These are phyloP conservation scores for Begonia masoniana DNA, from an alignment of 306 rosid genomes.

Conservation along the genomic window DNA sequence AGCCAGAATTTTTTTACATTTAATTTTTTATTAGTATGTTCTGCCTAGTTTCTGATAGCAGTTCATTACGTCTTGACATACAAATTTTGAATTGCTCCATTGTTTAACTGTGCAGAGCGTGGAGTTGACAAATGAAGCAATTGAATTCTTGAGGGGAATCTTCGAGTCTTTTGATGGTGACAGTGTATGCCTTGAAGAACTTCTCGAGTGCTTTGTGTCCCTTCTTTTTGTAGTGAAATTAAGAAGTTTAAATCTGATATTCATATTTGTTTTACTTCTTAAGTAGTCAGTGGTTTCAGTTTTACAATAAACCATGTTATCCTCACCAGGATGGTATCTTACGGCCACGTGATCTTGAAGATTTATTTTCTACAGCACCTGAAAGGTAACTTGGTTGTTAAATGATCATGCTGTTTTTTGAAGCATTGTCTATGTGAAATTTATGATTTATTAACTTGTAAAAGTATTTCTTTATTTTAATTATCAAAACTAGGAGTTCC, in stretches of 20 bases:
- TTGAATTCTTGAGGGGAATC: slow-evolving; percentile 66
- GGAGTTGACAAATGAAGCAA: slow-evolving; percentile 91
- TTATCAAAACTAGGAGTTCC: too few relatives aligned
- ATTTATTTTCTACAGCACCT: slow-evolving; percentile 91
- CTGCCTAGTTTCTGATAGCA: not conserved
- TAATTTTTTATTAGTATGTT: too few relatives aligned
- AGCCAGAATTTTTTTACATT: too few relatives aligned
- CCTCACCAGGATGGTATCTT: slow-evolving; percentile 67
- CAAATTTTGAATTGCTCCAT: slow-evolving; percentile 6
- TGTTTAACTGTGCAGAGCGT: slow-evolving; percentile 53
- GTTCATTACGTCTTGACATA: not conserved
- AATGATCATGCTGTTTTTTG: too few relatives aligned
- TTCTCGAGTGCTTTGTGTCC: too few relatives aligned
- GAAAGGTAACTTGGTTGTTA: slow-evolving; percentile 45
- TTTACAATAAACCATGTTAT: not conserved
- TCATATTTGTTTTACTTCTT: too few relatives aligned
- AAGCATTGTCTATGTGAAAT: too few relatives aligned
- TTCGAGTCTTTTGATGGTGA: slow-evolving; percentile 66
- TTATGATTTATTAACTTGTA: too few relatives aligned
- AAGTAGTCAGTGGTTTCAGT: too few relatives aligned
- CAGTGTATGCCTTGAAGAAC: slow-evolving; percentile 34
- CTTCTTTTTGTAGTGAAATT: too few relatives aligned
- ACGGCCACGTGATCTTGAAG: slow-evolving; percentile 74
- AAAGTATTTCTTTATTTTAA: too few relatives aligned
- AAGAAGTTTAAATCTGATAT: too few relatives aligned